phyloP scores from a whole-genome alignment of 2,329 filamentous ascomycete genomes.

The Huntiella bhutanensis region DNA sequence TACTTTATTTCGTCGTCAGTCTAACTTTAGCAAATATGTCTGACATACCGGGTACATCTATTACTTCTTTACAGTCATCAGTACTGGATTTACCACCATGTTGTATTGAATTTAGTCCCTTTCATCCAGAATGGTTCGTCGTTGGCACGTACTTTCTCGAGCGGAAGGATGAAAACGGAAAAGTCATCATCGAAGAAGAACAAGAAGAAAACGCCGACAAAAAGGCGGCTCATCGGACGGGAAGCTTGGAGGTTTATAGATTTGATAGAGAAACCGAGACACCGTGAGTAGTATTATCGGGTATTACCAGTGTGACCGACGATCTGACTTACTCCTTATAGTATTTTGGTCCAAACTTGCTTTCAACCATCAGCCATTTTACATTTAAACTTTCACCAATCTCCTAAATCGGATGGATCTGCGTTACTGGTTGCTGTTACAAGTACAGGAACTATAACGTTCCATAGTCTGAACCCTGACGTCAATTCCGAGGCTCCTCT shows the following conservation, averaged over 20 bases:
- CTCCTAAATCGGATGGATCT: conserved; percentile 18
- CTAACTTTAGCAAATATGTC: background rate
- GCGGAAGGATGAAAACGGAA: conserved; percentile 19
- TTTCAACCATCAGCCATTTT: conserved; percentile 55
- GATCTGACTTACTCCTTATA: conserved; percentile 16
- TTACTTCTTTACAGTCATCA: conserved; percentile 28
- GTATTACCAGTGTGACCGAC: background rate
- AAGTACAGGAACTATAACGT: conserved; percentile 51
- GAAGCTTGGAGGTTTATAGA: conserved; percentile 46
- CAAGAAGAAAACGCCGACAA: conserved; percentile 14
- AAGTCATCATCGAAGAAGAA: conserved; percentile 8
- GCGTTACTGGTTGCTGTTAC: conserved; percentile 54
- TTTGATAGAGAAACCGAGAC: conserved; percentile 3
- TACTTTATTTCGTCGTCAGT: no score
- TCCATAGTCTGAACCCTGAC: conserved; percentile 37
- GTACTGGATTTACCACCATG: conserved; percentile 51
- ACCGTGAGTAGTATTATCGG: conserved; percentile 3
- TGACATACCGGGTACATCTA: background rate
- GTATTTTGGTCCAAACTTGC: conserved; percentile 37
- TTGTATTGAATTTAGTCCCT: conserved; percentile 56
- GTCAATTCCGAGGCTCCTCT: conserved; percentile 19
- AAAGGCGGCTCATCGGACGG: conserved; percentile 43
- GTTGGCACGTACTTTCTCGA: conserved; percentile 74
- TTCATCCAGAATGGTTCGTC: conserved; percentile 45
- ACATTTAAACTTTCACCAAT: conserved; percentile 63